Percentiles rank a stretch among this genome's conserved stretches.
Conservation (phyloP, 768 basidiomycete genomes). For the Termitomyces sp. region DNA sequence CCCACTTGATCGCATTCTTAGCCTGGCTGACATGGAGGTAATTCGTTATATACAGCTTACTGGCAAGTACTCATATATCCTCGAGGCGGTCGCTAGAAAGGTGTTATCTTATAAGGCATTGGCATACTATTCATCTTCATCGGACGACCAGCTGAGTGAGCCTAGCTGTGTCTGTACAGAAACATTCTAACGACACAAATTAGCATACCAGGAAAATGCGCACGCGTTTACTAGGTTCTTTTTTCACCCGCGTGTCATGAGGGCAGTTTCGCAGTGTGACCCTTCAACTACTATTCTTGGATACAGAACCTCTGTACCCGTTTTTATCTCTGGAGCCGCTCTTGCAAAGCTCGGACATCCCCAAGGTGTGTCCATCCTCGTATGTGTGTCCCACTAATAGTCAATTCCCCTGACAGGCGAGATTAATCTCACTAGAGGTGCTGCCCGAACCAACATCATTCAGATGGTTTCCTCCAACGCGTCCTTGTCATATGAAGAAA, state of each 20-base stretch:
- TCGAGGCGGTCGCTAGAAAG: conserved; percentile 66
- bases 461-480: conserved; percentile 87
- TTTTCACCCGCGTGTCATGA: conserved; percentile 83
- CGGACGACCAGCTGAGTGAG: conserved; percentile 83
- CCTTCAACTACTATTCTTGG: conserved; percentile 76
- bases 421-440: conserved; percentile 74
- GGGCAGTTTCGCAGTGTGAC: conserved; percentile 58
- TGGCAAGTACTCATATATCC: not conserved
- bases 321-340: conserved; percentile 83
- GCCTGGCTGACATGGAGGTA: conserved; percentile 82
- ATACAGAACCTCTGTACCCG: conserved; percentile 66
- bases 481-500: conserved; percentile 62
- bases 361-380: conserved; percentile 36
- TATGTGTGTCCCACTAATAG: conserved; percentile 1
- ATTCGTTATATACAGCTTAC: conserved; percentile 2
- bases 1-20: conserved; percentile 68
- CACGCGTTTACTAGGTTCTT: conserved; percentile 84
- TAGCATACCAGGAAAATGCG: conserved; percentile 68
- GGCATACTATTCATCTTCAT: conserved; percentile 83
- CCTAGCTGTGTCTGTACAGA: conserved; percentile 8
- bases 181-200: conserved; percentile 19
- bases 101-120: conserved; percentile 73
- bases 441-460: conserved; percentile 63
- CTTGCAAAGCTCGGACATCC: conserved; percentile 88
- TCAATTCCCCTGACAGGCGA: conserved; percentile 52